phyloP scores from a whole-genome alignment of 2,329 filamentous ascomycete species.

The Phaeophleospora eucalypticola region DNA sequence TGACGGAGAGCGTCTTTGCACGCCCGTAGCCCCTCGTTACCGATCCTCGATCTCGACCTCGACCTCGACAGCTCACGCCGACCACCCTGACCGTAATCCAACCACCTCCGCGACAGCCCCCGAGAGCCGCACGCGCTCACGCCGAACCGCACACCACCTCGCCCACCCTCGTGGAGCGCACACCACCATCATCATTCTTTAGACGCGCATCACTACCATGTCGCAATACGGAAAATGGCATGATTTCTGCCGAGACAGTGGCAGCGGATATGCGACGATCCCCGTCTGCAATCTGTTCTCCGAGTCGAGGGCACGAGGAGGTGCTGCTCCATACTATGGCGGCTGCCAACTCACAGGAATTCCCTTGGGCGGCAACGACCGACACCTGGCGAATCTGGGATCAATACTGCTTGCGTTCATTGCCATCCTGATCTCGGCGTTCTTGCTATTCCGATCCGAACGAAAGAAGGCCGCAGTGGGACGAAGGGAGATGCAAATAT shows the following conservation, averaged over 20 bases:
- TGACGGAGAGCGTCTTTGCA: background rate
- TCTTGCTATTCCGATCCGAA: constrained; percentile 76
- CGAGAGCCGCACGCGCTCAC: background rate
- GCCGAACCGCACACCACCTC: background rate
- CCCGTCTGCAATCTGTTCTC: constrained; percentile 61
- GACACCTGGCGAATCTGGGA: constrained; percentile 78
- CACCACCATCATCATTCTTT: background rate
- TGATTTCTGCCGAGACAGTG: constrained; percentile 50
- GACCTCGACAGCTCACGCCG: background rate
- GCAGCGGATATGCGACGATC: constrained; percentile 34
- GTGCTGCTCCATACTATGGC: constrained; percentile 49
- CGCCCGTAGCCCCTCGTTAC: background rate
- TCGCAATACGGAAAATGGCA: constrained; percentile 35
- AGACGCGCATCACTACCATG: constrained; percentile 6
- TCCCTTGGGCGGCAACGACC: constrained; percentile 55
- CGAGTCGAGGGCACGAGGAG: constrained; percentile 55
- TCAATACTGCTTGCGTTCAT: constrained; percentile 79
- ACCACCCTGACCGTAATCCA: no score
- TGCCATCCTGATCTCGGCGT: constrained; percentile 64
- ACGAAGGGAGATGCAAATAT: constrained; percentile 95
- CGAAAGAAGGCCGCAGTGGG: constrained; percentile 91
- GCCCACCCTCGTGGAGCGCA: background rate
- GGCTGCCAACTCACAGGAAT: constrained; percentile 78
- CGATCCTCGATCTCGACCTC: background rate
- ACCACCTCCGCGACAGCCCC: no score